Conservation (phyloP, 345 rosid genomes). For the Acer yangbiense region DNA sequence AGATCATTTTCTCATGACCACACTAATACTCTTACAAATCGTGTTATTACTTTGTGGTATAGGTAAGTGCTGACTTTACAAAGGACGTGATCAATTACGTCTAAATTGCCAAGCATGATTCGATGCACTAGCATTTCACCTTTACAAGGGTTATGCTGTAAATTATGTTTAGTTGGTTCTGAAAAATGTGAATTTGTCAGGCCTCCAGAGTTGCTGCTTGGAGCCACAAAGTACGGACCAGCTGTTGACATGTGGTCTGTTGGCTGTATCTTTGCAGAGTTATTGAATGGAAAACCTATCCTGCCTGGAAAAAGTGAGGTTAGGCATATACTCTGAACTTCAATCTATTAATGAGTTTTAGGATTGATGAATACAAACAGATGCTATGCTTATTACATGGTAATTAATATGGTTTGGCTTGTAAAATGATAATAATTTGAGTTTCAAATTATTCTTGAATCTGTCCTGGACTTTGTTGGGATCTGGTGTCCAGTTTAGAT, state of each 20-base stretch:
- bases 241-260: slow-evolving; percentile 99
- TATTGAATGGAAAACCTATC: slow-evolving; percentile 87
- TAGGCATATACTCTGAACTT: slow-evolving; percentile 9
- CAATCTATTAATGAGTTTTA: neutral
- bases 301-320: slow-evolving; percentile 96
- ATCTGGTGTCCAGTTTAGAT: neutral
- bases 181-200: slow-evolving; percentile 35
- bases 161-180: slow-evolving; percentile 6
- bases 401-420: neutral
- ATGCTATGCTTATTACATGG: neutral
- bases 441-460: neutral
- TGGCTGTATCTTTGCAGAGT: slow-evolving; percentile 96
- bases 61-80: slow-evolving; percentile 46
- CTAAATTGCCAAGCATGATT: neutral
- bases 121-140: neutral
- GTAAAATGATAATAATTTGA: neutral
- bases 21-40: slow-evolving; percentile 80
- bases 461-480: neutral
- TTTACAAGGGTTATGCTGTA: neutral
- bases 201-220: slow-evolving; percentile 97
- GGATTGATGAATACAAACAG: neutral
- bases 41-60: slow-evolving; percentile 96
- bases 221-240: slow-evolving; percentile 93
- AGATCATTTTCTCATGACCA: slow-evolving; percentile 81
- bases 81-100: neutral